Base-by-base conservation (phyloP, 2,329 filamentous ascomycete genomes). In the Trichoderma sp. region DNA sequence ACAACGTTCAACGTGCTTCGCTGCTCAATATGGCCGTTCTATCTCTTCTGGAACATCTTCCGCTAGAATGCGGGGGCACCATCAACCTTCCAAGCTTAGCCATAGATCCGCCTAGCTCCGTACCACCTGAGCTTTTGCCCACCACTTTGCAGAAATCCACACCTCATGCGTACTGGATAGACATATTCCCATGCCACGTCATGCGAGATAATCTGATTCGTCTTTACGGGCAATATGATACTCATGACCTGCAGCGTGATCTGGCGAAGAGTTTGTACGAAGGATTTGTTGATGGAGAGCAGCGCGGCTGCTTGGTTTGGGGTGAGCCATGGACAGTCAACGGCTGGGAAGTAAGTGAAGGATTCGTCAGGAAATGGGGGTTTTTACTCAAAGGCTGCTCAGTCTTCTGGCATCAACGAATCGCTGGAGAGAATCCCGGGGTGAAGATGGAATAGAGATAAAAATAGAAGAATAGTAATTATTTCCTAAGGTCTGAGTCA, bases 91-190 rank as follows among this genome's bases (percentile, higher is more conserved):
- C 64, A 67, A 67, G 64, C 64, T 50, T 67, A 21, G 27, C 41
- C 24, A 67, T 67, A 33, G 27, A 50, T 50, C 64, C 38, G 27
- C 64, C 64, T 29, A 21, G 12, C 18, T 33, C 16, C 38, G 16
- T 67, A 18, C 64, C 64, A 16, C 64, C 64, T n/a, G 64, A 67
- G 64, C 64, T 67, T 53, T 14, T 50, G 16, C 64, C 64, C 18
- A 67, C 64, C 14, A 31, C 38, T 31, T 33, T 67, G 21, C 64
- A 67, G 16, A 50, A 21, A 50, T 50, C 64, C 38, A 67, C 38
- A 12, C 64, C 64, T 67, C 64, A 67, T 7, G 64, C n/a, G 16
- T 67, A 67, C 38, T 67, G 64, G 64, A 67, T 67, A 50, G 64
- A 67, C 24, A 33, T 67, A 67, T 67, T 67, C 38, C 64, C 64